These are phyloP conservation scores for Lachnellula subtilissima DNA, from an alignment of 2,329 filamentous ascomycete species.

Conservation along the genomic window DNA sequence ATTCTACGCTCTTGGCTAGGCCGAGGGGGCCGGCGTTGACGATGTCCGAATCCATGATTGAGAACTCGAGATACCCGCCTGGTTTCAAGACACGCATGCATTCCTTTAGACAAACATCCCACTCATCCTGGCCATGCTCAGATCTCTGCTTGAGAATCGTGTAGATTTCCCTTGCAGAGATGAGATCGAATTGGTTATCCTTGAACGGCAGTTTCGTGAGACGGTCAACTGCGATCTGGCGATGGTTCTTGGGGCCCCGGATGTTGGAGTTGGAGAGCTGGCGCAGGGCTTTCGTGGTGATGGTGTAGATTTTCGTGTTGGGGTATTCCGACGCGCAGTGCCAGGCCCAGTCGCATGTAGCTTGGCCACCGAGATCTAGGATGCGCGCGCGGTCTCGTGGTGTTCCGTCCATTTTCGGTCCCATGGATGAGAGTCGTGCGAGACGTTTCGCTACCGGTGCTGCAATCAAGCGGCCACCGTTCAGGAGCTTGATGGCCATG, in stretches of 20 bases:
- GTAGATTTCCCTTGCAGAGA: constrained; percentile 85
- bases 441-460: constrained; percentile 60
- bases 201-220: constrained; percentile 81
- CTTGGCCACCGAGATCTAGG: constrained; percentile 80
- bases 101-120: constrained; percentile 78
- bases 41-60: constrained; percentile 83
- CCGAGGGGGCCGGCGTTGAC: constrained; percentile 76
- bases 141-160: constrained; percentile 71
- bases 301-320: constrained; percentile 81
- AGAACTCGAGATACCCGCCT: constrained; percentile 88
- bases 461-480: constrained; percentile 59
- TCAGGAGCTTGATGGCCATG: constrained; percentile 55
- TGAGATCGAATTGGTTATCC: constrained; percentile 80
- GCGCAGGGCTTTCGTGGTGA: constrained; percentile 67
- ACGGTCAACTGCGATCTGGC: constrained; percentile 70
- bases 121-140: constrained; percentile 73
- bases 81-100: constrained; percentile 86
- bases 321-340: constrained; percentile 82
- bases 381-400: constrained; percentile 58
- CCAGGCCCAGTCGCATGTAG: constrained; percentile 93
- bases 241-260: constrained; percentile 81
- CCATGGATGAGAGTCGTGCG: constrained; percentile 48
- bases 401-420: constrained; percentile 39
- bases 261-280: constrained; percentile 70
- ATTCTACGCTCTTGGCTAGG: constrained; percentile 82